Conservation (phyloP, 2,329 filamentous ascomycete genomes). For the Trematosphaeria pertusa region DNA sequence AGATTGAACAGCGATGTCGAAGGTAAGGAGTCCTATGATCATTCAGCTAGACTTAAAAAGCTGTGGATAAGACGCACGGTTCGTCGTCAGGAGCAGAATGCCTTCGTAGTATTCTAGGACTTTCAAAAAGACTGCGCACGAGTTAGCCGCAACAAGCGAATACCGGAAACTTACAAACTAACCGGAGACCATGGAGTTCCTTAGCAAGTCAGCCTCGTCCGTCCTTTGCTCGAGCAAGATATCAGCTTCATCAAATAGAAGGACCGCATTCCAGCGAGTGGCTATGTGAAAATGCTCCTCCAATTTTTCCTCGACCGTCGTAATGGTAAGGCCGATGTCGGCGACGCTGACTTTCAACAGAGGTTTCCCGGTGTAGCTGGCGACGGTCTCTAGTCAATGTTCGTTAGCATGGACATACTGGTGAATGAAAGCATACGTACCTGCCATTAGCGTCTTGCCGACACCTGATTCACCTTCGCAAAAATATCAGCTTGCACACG, state of each 20-base stretch:
- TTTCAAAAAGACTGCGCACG: conserved; percentile 36
- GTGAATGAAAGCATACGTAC: background rate
- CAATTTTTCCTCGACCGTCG: background rate
- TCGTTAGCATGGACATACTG: background rate
- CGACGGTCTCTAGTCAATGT: conserved; percentile 26
- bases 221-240: conserved; percentile 21
- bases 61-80: conserved; percentile 20
- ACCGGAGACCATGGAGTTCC: conserved; percentile 16
- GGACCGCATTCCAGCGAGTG: conserved; percentile 56
- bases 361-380: conserved; percentile 56
- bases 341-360: conserved; percentile 45
- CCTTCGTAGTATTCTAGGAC: conserved; percentile 49
- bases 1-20: conserved; percentile 32
- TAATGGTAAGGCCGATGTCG: conserved; percentile 2
- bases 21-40: conserved; percentile 1
- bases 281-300: conserved; percentile 23
- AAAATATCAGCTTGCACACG: too few relatives aligned
- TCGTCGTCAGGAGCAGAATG: conserved; percentile 26
- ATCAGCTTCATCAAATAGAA: conserved; percentile 58
- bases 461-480: too few relatives aligned
- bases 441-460: conserved; percentile 36
- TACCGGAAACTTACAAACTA: too few relatives aligned
- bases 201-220: conserved; percentile 14
- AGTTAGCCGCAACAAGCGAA: too few relatives aligned
- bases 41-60: background rate